Percentiles rank a stretch among this genome's conserved stretches.
phyloP scores from a whole-genome alignment of 306 rosid species.

The Castanea sativa region DNA sequence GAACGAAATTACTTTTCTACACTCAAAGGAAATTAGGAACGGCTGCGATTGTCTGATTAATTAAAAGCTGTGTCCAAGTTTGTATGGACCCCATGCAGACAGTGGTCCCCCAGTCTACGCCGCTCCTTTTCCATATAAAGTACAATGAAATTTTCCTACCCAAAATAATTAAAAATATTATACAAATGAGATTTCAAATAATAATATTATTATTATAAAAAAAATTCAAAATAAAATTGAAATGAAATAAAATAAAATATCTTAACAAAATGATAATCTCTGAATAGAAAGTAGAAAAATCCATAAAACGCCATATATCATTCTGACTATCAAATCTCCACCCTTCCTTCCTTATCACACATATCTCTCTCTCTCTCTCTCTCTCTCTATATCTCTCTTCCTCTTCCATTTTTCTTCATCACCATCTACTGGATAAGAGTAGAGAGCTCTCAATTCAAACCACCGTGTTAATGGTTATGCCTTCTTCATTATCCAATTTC shows the following conservation, averaged over 20 bases:
- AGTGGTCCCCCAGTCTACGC: background rate
- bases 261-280: conserved; percentile 26
- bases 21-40: background rate
- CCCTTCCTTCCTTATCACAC: conserved; percentile 99
- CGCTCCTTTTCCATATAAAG: conserved; percentile 5
- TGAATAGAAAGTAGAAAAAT: conserved; percentile 9
- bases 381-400: conserved; percentile 29
- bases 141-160: background rate
- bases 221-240: too few relatives aligned
- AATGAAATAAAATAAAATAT: background rate
- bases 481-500: conserved; percentile 45
- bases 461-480: conserved; percentile 15
- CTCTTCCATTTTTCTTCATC: conserved; percentile 10
- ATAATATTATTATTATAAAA: too few relatives aligned
- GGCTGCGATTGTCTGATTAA: conserved; percentile 22
- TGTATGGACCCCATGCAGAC: background rate
- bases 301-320: conserved; percentile 46
- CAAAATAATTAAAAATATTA: too few relatives aligned
- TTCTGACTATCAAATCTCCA: conserved; percentile 76
- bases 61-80: background rate
- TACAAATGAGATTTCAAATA: too few relatives aligned
- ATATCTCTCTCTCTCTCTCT: background rate
- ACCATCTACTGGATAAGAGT: conserved; percentile 25
- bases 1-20: too few relatives aligned
- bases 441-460: conserved; percentile 1